Base-by-base conservation (phyloP, 257 asterid genomes). In the Solanum ossicruentum region DNA sequence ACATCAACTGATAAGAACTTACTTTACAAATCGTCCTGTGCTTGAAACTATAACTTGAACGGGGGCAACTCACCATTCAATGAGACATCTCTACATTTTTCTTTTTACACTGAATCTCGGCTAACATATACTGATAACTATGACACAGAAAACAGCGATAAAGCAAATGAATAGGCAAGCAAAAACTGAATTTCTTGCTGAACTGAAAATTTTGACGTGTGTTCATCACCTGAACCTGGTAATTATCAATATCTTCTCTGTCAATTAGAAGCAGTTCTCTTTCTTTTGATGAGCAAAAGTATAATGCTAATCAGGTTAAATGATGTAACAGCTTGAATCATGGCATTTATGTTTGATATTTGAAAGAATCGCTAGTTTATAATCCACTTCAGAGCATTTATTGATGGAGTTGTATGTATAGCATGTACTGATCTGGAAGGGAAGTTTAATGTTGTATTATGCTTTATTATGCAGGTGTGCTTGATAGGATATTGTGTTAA, bases 81-180 rank as follows among this genome's bases (percentile, higher is more conserved):
- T 45, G 39, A 20, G 57, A 49, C 57, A 7, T 45, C 12, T 72
- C 80, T 63, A 26, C 11, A 47, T 17, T 3, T 55, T 20, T 26
- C 2, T 28, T 57, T 81, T 12, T 36, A n/a, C 7, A 23, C 52
- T 81, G 3, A 55, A 13, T 81, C 7, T 72, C 80, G 45, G 80
- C 80, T n/a, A 45, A 45, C 57, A 45, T 43, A n/a, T 45, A 72
- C 6, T 3, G 20, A 71, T 43, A 72, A 43, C 18, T 45, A 11
- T 41, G 78, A 63, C 87, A 91, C 97, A 96, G 99, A 93, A 90
- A 96, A 97, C 98, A 39, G 98, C 98, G 13, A 92, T 96, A 70
- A 96, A 96, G 95, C 93, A 94, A 92, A 96, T 96, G 99, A 97
- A 93, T 86, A 96, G 93, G 98, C 94, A 92, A 88, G 98, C 99